Evolutionary conservation across 805 yeast genomes (phyloP), one percentile per base, ranked within the genome.

Genomic region (Starmerella riodocensis): DNA sequence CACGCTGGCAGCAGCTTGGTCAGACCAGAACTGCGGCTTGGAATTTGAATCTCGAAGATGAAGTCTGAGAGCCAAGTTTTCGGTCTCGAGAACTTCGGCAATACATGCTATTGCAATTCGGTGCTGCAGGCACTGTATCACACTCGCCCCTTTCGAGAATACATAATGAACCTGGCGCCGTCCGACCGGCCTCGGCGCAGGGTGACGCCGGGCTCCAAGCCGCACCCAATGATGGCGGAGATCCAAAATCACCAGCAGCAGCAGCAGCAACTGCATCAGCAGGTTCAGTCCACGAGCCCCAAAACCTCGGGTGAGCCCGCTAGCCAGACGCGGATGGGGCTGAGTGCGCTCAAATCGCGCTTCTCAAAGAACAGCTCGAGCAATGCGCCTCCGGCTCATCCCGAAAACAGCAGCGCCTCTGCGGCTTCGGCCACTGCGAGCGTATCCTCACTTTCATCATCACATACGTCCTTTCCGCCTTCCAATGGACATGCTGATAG

Each of bases 101-200:
- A 85, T 56, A 85, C 96, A 0, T 91, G 97, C 62, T 88, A 88
- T 62, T 82, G 94, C 60, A 91, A 91, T 52, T 83, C 95, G 8
- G 81, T 91, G 23, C 62, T 91, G 19, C 98, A 91, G 57, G 83
- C 93, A 49, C 67, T 88, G 8, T 88, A 73, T 63, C 77, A 80
- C 60, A 70, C 88, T 3, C 67, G 70, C 20, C 70, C 69, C 22
- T 84, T 91, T 53, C 70, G 96, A 33, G 59, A 64, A 14, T 67
- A 66, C 38, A 55, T 80, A 1, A 56, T 32, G 7, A 20, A 37
- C 8, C 37, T 20, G 29, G 46, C 19, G 53, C 56, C 32, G 2
- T 28, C 42, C 7, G 45, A 44, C 39, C 57, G 70, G 42, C 59
- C 53, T 36, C 57, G 73, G 42, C 68, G 67, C 48, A 32, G 41